These are phyloP conservation scores for Hypomyces perniciosus DNA, from an alignment of 2,329 filamentous ascomycete species.

Conservation along the genomic window DNA sequence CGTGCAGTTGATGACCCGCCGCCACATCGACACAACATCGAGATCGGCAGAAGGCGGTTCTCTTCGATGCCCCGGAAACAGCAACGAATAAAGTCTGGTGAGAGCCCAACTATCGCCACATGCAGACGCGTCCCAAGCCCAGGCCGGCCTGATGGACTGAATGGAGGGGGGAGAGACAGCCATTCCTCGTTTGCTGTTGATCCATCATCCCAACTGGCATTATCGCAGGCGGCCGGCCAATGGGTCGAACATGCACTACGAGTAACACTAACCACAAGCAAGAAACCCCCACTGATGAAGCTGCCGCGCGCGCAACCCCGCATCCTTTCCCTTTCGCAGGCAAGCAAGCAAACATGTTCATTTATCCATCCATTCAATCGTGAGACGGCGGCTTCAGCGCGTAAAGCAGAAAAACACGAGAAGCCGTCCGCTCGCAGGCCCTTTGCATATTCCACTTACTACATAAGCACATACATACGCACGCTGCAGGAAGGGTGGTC, in stretches of 20 bases:
- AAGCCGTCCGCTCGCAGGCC: too few species aligned
- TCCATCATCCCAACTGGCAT: too few species aligned
- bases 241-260: too few species aligned
- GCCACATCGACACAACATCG: background rate
- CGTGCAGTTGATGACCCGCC: background rate
- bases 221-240: too few species aligned
- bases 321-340: background rate
- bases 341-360: background rate
- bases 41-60: background rate
- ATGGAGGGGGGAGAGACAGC: too few species aligned
- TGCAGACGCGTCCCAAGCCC: too few species aligned
- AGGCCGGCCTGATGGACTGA: too few species aligned
- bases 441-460: too few species aligned
- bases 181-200: too few species aligned
- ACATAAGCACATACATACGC: too few species aligned
- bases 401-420: constrained; percentile 2
- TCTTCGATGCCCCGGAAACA: background rate
- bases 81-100: background rate
- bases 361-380: background rate
- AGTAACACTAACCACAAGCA: too few species aligned
- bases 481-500: too few species aligned
- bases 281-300: background rate
- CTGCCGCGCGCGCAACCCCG: constrained; percentile 6
- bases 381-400: constrained; percentile 12
- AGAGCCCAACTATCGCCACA: background rate